phyloP scores from a whole-genome alignment of 2,329 filamentous ascomycete species.

The Juglanconis sp. region DNA sequence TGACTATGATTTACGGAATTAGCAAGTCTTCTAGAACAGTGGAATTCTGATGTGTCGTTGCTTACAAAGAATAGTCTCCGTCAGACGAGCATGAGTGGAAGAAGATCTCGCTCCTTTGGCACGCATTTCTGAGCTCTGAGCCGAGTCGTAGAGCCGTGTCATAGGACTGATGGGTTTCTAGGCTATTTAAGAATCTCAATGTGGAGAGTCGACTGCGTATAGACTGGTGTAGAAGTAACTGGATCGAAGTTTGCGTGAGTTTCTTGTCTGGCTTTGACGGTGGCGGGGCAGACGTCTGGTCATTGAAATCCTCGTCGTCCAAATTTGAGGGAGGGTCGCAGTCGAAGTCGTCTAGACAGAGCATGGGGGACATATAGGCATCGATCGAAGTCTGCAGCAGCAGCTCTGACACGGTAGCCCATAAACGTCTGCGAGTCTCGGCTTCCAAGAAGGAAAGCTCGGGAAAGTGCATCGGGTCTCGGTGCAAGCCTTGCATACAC shows the following conservation, averaged over 20 bases:
- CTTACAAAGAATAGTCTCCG: no score
- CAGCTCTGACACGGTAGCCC: conserved; percentile 54
- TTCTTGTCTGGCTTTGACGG: neutral
- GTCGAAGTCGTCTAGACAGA: conserved; percentile 47
- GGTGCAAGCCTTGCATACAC: conserved; percentile 46
- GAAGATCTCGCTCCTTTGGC: no score
- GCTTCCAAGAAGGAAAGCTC: conserved; percentile 45
- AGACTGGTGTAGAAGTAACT: neutral
- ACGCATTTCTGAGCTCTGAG: no score
- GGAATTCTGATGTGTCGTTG: no score
- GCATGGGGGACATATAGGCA: conserved; percentile 46
- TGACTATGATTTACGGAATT: no score
- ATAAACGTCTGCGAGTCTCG: conserved; percentile 54
- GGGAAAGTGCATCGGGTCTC: conserved; percentile 49
- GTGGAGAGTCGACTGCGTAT: neutral
- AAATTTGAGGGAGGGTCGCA: conserved; percentile 47
- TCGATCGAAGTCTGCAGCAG: conserved; percentile 50
- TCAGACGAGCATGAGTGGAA: no score
- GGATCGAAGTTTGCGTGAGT: neutral
- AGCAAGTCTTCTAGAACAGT: no score
- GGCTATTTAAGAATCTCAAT: neutral
- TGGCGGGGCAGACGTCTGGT: neutral
- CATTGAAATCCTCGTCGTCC: conserved; percentile 48
- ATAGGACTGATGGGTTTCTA: neutral
- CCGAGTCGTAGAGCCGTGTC: no score